These are phyloP conservation scores for Herpetospermum pedunculosum DNA, from an alignment of 306 rosid genomes.

Conservation along the genomic window DNA sequence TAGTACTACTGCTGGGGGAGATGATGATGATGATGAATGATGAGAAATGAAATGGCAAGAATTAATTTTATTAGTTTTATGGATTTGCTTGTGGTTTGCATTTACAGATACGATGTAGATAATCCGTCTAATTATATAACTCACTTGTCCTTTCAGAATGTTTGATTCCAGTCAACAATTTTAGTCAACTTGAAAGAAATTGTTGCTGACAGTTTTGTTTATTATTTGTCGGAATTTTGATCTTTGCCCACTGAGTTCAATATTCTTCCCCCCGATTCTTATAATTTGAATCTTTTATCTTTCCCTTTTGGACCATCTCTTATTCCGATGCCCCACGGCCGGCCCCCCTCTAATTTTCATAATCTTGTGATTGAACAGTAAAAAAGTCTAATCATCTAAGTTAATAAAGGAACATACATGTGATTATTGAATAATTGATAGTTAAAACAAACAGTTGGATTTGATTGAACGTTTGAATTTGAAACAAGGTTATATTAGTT, in stretches of 20 bases:
- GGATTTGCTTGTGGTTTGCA: constrained; percentile 4
- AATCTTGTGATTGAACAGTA: not conserved
- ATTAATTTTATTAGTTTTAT: constrained; percentile 10
- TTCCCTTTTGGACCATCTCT: constrained; percentile 7
- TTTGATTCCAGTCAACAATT: not conserved
- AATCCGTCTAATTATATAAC: constrained; percentile 13
- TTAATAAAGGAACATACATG: not conserved
- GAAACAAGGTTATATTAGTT: not conserved
- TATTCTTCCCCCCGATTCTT: not conserved
- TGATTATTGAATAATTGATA: not conserved
- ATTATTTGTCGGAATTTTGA: not conserved
- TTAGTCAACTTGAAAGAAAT: not conserved
- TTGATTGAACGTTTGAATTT: not conserved
- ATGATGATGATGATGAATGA: not conserved
- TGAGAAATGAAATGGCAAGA: constrained; percentile 1
- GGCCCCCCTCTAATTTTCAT: constrained; percentile 1
- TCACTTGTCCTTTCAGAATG: not conserved
- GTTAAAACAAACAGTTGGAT: not conserved
- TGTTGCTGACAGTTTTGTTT: constrained; percentile 19
- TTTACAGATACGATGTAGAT: constrained; percentile 23
- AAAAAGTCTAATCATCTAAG: not conserved
- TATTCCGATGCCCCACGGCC: not conserved
- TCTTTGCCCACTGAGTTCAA: not conserved
- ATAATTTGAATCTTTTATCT: not conserved
- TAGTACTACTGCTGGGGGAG: not conserved